Percentiles rank a stretch among this genome's conserved stretches.
Conservation (phyloP, 441 rosid species). For the Aquilaria agallochum region DNA sequence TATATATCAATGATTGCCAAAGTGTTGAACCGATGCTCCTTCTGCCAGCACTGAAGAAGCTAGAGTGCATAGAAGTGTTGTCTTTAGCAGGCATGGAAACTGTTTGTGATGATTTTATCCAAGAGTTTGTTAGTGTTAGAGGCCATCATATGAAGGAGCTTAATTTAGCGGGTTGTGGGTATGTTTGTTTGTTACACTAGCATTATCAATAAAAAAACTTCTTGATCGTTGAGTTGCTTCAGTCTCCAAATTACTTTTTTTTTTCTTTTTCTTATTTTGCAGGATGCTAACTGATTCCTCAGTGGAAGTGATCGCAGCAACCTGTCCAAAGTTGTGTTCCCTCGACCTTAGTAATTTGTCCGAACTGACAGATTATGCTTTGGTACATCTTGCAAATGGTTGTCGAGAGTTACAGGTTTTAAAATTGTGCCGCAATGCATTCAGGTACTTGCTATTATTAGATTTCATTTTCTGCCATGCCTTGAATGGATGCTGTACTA, state of each 20-base stretch:
- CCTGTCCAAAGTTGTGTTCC: slow-evolving; percentile 49
- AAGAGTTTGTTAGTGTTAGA: slow-evolving; percentile 30
- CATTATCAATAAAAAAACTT: slow-evolving; percentile 5
- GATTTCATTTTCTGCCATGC: too few species aligned
- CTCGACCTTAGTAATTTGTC: slow-evolving; percentile 62
- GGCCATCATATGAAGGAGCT: slow-evolving; percentile 74
- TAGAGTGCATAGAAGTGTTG: slow-evolving; percentile 65
- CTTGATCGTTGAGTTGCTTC: slow-evolving; percentile 8
- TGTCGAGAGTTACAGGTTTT: slow-evolving; percentile 57
- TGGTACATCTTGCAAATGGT: slow-evolving; percentile 83
- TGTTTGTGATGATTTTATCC: slow-evolving; percentile 55
- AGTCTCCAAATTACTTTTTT: slow-evolving; percentile 5
- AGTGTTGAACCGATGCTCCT: slow-evolving; percentile 54
- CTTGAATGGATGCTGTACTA: too few species aligned
- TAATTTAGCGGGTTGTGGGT: slow-evolving; percentile 59
- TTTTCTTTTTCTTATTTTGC: slow-evolving; percentile 20
- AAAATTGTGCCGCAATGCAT: slow-evolving; percentile 59
- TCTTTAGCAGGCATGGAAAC: slow-evolving; percentile 67
- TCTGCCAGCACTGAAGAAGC: slow-evolving; percentile 60
- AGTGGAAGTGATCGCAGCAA: slow-evolving; percentile 65
- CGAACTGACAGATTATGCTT: slow-evolving; percentile 76
- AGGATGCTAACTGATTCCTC: slow-evolving; percentile 84
- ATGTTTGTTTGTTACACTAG: slow-evolving; percentile 24
- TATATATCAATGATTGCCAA: slow-evolving; percentile 80
- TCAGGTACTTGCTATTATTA: slow-evolving; percentile 37